These are phyloP conservation scores for Ophiocytium majus DNA, from an alignment of 352 stramenopile genomes.

Conservation along the genomic window DNA sequence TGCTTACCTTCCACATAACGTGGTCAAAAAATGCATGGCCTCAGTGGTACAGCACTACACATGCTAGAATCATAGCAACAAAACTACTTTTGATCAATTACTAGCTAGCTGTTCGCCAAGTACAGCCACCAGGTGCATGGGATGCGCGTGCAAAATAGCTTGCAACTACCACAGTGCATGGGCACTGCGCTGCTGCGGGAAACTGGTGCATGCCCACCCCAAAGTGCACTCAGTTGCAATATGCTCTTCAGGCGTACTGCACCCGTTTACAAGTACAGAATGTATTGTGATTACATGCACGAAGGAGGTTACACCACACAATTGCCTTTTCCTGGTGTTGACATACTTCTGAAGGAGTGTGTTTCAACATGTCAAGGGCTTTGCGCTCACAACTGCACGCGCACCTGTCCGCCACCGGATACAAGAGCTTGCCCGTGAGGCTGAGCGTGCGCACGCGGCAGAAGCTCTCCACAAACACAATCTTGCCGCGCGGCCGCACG, in stretches of 20 bases:
- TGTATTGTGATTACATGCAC: too few species aligned
- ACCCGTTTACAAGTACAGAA: too few species aligned
- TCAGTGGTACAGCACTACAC: background rate
- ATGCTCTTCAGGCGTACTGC: too few species aligned
- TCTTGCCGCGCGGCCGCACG: constrained; percentile 64
- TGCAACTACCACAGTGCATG: background rate
- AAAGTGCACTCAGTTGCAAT: too few species aligned
- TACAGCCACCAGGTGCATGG: background rate
- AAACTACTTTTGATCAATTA: background rate
- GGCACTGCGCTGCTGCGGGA: background rate
- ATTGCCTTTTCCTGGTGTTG: background rate
- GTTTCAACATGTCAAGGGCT: too few species aligned
- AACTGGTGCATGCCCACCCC: too few species aligned
- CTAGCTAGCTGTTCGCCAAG: background rate
- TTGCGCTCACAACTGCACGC: too few species aligned
- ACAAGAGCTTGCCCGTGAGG: constrained; percentile 79
- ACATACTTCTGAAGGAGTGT: background rate
- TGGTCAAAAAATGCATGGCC: background rate
- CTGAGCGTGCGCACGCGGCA: constrained; percentile 79
- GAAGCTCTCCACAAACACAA: constrained; percentile 88
- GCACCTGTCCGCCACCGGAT: constrained; percentile 74
- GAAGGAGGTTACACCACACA: background rate
- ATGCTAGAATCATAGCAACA: background rate
- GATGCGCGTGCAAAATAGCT: background rate
- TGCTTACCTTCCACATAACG: too few species aligned